Percentiles rank a stretch among this genome's conserved stretches.
These are phyloP conservation scores for Mucor sp. DNA, from an alignment of 371 early-diverging fungal species.

Conservation along the genomic window DNA sequence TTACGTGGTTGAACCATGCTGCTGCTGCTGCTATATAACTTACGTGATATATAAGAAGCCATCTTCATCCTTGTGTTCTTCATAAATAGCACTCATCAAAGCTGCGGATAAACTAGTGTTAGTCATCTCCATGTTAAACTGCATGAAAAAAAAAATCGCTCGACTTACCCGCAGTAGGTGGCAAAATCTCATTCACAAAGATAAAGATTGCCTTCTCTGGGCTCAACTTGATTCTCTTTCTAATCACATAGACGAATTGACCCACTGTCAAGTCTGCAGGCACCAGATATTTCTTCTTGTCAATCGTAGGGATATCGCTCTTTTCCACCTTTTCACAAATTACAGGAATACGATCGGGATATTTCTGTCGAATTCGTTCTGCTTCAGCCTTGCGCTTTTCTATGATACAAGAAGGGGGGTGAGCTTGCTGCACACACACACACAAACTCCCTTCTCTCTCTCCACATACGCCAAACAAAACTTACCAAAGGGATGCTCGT, in stretches of 20 bases:
- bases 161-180: constrained; percentile 74
- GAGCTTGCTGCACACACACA: background rate
- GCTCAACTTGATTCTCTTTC: constrained; percentile 89
- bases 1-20: background rate
- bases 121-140: background rate
- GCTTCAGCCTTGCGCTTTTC: constrained; percentile 97
- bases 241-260: constrained; percentile 96
- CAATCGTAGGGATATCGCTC: constrained; percentile 92
- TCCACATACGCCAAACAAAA: background rate
- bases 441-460: too few relatives aligned
- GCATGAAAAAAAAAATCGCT: background rate
- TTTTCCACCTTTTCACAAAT: constrained; percentile 97
- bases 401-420: constrained; percentile 15
- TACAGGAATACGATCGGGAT: constrained; percentile 96
- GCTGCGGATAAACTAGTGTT: constrained; percentile 32
- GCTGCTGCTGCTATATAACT: constrained; percentile 3
- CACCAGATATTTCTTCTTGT: constrained; percentile 98
- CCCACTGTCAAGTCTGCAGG: constrained; percentile 98
- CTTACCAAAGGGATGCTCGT: constrained; percentile 94
- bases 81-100: constrained; percentile 87
- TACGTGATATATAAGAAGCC: constrained; percentile 90
- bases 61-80: constrained; percentile 78
- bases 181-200: constrained; percentile 95
- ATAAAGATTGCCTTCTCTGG: constrained; percentile 98
- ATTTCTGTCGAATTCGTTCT: constrained; percentile 94